Evolutionary conservation across 108 stramenopile species (phyloP), one percentile per base, ranked within the genome.

Genomic region (Licmophora abbreviata): DNA sequence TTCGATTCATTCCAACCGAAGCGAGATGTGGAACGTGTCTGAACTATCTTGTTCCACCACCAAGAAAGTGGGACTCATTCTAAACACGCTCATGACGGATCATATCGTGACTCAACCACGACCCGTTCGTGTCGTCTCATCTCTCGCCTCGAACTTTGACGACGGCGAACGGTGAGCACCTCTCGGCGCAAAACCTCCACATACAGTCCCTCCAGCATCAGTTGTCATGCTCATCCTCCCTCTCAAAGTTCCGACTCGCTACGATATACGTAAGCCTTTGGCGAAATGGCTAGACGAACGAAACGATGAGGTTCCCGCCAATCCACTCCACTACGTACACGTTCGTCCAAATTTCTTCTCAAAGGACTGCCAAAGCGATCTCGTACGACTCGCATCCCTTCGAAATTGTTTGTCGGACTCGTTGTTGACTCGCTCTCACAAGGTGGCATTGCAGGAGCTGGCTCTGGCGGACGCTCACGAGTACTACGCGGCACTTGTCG

Each of bases 401-500:
- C 63, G 76, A 17, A 77, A 77, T 32, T 58, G 60, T 33, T 15
- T 73, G 29, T 59, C 71, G 12, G 71, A 73, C 45, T 11, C 30
- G 31, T 44, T 77, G 17, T 9, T 37, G 25, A 45, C 35, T 22
- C 9, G 32, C 3, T 72, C 76, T 21, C 76, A 77, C 48, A 41
- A 42, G 22, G 43, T 61, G 0, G 70, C 76, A 0, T 40, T 69
- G 51, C 50, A 64, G 21, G 62, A 63, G 9, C 41, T 35, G 0
- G 48, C 38, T 24, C 36, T 77, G 40, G 54, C 59, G 12, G 76
- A 77, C 50, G 60, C 61, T 32, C 54, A 62, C 18, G 76, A 77
- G 24, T 77, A 77, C 47, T 68, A 77, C 44, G 76, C 76, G 14
- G 56, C 60, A 14, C 51, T 77, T 35, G 50, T 73, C 32, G 64